phyloP scores from a whole-genome alignment of 345 rosid species.

The Brassica nigra region DNA sequence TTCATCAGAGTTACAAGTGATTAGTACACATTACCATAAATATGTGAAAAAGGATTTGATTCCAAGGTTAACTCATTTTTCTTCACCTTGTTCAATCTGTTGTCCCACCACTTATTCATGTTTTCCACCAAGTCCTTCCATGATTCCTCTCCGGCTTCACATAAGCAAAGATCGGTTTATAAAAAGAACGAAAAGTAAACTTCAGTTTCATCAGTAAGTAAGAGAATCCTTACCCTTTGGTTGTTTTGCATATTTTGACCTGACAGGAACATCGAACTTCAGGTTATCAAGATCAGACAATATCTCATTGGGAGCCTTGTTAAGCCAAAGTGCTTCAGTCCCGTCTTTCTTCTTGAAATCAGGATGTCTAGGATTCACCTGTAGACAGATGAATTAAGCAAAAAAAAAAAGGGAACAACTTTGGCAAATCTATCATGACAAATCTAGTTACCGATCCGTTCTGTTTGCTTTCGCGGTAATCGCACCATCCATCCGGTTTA shows the following conservation, averaged over 20 bases:
- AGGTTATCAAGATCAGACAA: slow-evolving; percentile 42
- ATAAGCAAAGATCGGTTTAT: slow-evolving; percentile 10
- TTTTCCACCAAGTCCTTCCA: slow-evolving; percentile 78
- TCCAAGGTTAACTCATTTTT: background rate
- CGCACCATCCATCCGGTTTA: slow-evolving; percentile 69
- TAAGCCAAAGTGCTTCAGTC: slow-evolving; percentile 61
- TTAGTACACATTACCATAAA: background rate
- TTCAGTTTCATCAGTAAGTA: background rate
- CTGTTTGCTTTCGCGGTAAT: slow-evolving; percentile 60
- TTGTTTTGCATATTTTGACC: slow-evolving; percentile 35
- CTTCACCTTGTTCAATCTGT: slow-evolving; percentile 64
- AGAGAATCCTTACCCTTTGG: slow-evolving; percentile 45
- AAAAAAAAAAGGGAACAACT: background rate
- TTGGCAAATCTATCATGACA: slow-evolving; percentile 19
- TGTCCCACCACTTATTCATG: slow-evolving; percentile 75
- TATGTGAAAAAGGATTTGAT: background rate
- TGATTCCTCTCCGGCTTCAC: slow-evolving; percentile 51
- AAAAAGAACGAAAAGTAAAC: background rate
- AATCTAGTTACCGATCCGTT: slow-evolving; percentile 54
- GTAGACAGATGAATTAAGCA: slow-evolving; percentile 8
- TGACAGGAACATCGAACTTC: slow-evolving; percentile 41
- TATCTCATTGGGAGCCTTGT: slow-evolving; percentile 51
- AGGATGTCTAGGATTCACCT: slow-evolving; percentile 67
- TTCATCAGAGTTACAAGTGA: background rate
- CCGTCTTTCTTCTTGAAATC: slow-evolving; percentile 74